Conservation (phyloP, 768 basidiomycete genomes). For the Kwoniella bestiolae region DNA sequence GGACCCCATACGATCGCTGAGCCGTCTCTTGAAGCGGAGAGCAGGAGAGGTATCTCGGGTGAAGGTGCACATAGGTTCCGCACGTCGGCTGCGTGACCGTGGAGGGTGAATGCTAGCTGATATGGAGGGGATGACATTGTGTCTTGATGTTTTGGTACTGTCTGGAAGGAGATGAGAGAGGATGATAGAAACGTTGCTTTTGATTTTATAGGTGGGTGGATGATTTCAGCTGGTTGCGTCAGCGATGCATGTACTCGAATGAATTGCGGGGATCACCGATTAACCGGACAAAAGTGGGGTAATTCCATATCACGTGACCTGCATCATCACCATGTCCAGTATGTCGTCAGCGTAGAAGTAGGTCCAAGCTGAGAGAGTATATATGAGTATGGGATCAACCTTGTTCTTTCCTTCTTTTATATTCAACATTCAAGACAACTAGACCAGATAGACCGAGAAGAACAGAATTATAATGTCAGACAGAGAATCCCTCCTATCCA, state of each 20-base stretch:
- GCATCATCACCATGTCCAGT: too few relatives aligned
- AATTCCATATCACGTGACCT: background rate
- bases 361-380: background rate
- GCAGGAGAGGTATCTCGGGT: slow-evolving; percentile 66
- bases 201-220: background rate
- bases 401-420: background rate
- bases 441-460: background rate
- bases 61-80: slow-evolving; percentile 78
- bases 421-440: background rate
- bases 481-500: slow-evolving; percentile 64
- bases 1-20: slow-evolving; percentile 81
- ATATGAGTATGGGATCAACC: background rate
- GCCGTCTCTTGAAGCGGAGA: slow-evolving; percentile 90
- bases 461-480: slow-evolving; percentile 26
- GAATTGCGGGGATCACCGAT: too few relatives aligned
- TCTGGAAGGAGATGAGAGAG: background rate
- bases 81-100: slow-evolving; percentile 75
- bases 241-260: too few relatives aligned
- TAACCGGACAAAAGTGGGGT: too few relatives aligned
- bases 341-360: slow-evolving; percentile 1
- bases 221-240: background rate
- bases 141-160: slow-evolving; percentile 1
- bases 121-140: slow-evolving; percentile 30
- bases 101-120: slow-evolving; percentile 71
- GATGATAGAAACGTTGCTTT: background rate